These are phyloP conservation scores for Spinacia oleracea DNA, from an alignment of 179 eudicot species.

Conservation along the genomic window DNA sequence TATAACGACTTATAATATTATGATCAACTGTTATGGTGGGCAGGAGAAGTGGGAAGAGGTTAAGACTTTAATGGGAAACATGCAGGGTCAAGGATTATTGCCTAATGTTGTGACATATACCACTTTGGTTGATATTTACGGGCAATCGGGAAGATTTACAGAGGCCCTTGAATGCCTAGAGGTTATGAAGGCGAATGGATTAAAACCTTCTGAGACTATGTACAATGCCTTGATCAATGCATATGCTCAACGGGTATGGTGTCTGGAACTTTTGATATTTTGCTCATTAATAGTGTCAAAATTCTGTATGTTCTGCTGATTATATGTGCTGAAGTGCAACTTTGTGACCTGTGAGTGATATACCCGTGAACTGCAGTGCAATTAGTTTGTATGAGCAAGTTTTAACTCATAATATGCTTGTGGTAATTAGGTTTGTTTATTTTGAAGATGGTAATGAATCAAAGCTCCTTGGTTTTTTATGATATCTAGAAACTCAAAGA, in stretches of 20 bases:
- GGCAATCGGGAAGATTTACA: conserved; percentile 83
- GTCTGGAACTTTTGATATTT: not conserved
- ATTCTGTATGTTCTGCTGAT: not conserved
- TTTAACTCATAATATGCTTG: not conserved
- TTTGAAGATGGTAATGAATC: not conserved
- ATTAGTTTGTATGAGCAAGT: not conserved
- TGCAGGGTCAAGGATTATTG: conserved; percentile 79
- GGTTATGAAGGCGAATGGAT: conserved; percentile 83
- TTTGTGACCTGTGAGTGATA: not conserved
- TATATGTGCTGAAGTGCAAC: not conserved
- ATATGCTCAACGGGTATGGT: conserved; percentile 87
- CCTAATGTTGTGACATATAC: conserved; percentile 92
- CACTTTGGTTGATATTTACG: conserved; percentile 79
- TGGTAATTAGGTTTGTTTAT: not conserved
- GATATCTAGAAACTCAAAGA: too few species aligned
- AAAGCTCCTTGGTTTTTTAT: not conserved
- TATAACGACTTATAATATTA: conserved; percentile 79
- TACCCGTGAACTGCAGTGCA: not conserved
- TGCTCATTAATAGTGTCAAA: not conserved
- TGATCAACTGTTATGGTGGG: conserved; percentile 83
- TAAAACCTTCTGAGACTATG: conserved; percentile 88
- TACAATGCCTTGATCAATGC: conserved; percentile 96
- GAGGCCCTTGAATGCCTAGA: conserved; percentile 94
- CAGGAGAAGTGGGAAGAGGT: conserved; percentile 85
- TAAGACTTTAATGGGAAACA: conserved; percentile 60